phyloP scores from a whole-genome alignment of 176 grass and related monocot species.

The Paspalum vaginatum region DNA sequence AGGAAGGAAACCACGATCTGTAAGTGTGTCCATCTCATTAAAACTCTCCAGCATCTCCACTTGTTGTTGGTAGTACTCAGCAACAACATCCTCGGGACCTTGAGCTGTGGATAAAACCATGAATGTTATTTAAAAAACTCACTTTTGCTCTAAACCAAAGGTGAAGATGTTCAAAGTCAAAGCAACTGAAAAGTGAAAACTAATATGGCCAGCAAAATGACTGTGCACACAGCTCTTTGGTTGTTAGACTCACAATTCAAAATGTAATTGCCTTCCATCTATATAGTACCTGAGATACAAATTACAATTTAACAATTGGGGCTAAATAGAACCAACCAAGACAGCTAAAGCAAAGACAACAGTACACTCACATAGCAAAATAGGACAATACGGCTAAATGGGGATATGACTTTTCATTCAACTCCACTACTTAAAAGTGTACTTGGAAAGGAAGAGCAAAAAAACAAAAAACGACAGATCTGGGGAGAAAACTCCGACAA shows the following conservation, averaged over 20 bases:
- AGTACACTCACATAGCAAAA: not conserved
- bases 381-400: not conserved
- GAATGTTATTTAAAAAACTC: not conserved
- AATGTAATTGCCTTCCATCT: not conserved
- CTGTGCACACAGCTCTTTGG: not conserved
- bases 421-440: not conserved
- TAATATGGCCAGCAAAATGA: not conserved
- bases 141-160: not conserved
- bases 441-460: not conserved
- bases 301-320: not conserved
- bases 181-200: not conserved
- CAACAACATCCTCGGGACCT: conserved; percentile 77
- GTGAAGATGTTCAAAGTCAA: not conserved
- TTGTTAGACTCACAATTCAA: not conserved
- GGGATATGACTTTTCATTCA: not conserved
- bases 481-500: not conserved
- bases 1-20: conserved; percentile 93
- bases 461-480: not conserved
- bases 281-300: not conserved
- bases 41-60: conserved; percentile 98
- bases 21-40: conserved; percentile 95
- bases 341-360: conserved; percentile 1
- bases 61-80: conserved; percentile 95
- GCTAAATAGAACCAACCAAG: not conserved
- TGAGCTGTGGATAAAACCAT: conserved; percentile 35